phyloP scores from a whole-genome alignment of 2,329 filamentous ascomycete genomes.

The Fonsecaea multimorphosa region DNA sequence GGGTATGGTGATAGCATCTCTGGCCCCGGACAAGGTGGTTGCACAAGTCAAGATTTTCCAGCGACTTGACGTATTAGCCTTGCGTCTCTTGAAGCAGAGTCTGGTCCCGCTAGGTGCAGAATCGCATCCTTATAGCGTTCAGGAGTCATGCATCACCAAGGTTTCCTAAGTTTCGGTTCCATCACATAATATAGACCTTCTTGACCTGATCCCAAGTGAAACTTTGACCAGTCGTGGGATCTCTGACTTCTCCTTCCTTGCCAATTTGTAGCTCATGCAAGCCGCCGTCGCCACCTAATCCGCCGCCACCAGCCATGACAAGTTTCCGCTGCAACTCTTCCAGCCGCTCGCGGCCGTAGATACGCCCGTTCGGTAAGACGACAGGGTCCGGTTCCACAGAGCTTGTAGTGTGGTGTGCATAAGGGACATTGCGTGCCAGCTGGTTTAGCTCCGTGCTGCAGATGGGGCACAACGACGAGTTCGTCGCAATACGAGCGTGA shows the following conservation, averaged over 20 bases:
- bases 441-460: constrained; percentile 95
- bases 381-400: constrained; percentile 87
- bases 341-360: constrained; percentile 79
- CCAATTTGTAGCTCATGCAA: constrained; percentile 32
- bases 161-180: not conserved
- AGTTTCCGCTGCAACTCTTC: constrained; percentile 80
- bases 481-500: constrained; percentile 52
- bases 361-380: constrained; percentile 82
- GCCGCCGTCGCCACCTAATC: constrained; percentile 8
- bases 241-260: constrained; percentile 68
- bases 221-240: constrained; percentile 75
- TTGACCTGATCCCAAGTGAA: constrained; percentile 69
- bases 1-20: not conserved
- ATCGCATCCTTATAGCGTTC: too few relatives aligned
- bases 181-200: constrained; percentile 88
- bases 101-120: not conserved
- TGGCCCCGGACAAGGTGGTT: not conserved
- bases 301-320: constrained; percentile 39
- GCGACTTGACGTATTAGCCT: not conserved
- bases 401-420: constrained; percentile 93
- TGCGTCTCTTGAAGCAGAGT: not conserved
- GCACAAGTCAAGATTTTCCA: not conserved
- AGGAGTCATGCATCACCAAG: not conserved
- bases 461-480: constrained; percentile 84
- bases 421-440: constrained; percentile 84